Percentiles rank a stretch among this genome's conserved stretches.
Evolutionary conservation across 805 yeast species (phyloP).

Genomic region (Saccharomyces mikatae): DNA sequence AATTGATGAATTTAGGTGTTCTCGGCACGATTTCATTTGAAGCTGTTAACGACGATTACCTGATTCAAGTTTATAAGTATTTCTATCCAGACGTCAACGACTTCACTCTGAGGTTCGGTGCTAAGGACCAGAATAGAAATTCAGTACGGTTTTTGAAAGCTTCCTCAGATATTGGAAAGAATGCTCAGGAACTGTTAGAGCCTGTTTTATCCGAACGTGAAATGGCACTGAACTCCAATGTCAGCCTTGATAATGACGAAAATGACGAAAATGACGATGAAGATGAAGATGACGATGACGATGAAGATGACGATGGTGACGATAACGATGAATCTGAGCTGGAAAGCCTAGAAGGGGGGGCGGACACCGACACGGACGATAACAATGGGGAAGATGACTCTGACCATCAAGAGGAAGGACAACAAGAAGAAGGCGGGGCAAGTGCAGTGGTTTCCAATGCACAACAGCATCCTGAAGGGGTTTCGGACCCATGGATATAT

Average conservation of each 20-base stretch:
- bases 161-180: neutral
- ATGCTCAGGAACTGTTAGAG: neutral
- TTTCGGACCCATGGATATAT: neutral
- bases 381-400: slow-evolving; percentile 7
- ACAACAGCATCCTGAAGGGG: neutral
- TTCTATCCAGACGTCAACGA: slow-evolving; percentile 18
- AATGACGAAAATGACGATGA: slow-evolving; percentile 2
- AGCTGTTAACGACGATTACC: slow-evolving; percentile 24
- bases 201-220: neutral
- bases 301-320: slow-evolving; percentile 5
- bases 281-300: slow-evolving; percentile 3
- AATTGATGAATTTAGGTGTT: slow-evolving; percentile 25
- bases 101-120: neutral
- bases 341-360: neutral
- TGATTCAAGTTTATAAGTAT: slow-evolving; percentile 26
- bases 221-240: neutral
- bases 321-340: slow-evolving; percentile 1
- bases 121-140: neutral
- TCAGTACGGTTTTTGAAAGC: neutral
- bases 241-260: neutral
- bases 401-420: slow-evolving; percentile 11
- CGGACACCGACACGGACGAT: slow-evolving; percentile 4
- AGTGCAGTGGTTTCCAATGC: slow-evolving; percentile 3
- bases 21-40: slow-evolving; percentile 28
- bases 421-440: slow-evolving; percentile 9